These are phyloP conservation scores for Farysia itapuensis DNA, from an alignment of 1,284 basidiomycete species.

Conservation along the genomic window DNA sequence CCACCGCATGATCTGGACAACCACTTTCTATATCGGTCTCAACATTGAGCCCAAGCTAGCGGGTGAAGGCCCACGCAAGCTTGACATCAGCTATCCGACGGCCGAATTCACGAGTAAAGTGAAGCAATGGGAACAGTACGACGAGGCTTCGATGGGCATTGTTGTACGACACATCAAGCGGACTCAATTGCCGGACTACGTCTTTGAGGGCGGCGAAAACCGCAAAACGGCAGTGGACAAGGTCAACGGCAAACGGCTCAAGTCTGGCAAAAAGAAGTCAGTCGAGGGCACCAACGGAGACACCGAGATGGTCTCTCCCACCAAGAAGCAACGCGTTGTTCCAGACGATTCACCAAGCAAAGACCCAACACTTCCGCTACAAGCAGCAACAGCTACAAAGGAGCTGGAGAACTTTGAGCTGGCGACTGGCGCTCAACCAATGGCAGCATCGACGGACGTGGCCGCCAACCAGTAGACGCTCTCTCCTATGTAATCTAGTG, in stretches of 20 bases:
- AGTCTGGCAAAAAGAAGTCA: slow-evolving; percentile 67
- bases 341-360: neutral
- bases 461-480: slow-evolving; percentile 17
- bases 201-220: slow-evolving; percentile 70
- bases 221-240: slow-evolving; percentile 64
- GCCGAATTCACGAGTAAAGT: slow-evolving; percentile 93
- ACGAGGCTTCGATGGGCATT: slow-evolving; percentile 90
- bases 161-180: slow-evolving; percentile 89
- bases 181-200: slow-evolving; percentile 79
- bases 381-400: slow-evolving; percentile 22
- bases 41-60: slow-evolving; percentile 82
- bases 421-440: slow-evolving; percentile 30
- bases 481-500: no score
- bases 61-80: slow-evolving; percentile 65
- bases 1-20: slow-evolving; percentile 79
- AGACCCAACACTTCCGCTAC: slow-evolving; percentile 30
- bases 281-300: slow-evolving; percentile 9
- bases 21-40: slow-evolving; percentile 95
- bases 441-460: slow-evolving; percentile 24
- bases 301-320: slow-evolving; percentile 26
- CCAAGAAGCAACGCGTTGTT: slow-evolving; percentile 32
- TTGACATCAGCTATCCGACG: slow-evolving; percentile 96
- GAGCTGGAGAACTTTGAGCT: slow-evolving; percentile 43
- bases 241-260: slow-evolving; percentile 74
- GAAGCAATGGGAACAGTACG: slow-evolving; percentile 94